Conservation (phyloP, 176 grass and related monocot genomes). For the Themeda triandra region DNA sequence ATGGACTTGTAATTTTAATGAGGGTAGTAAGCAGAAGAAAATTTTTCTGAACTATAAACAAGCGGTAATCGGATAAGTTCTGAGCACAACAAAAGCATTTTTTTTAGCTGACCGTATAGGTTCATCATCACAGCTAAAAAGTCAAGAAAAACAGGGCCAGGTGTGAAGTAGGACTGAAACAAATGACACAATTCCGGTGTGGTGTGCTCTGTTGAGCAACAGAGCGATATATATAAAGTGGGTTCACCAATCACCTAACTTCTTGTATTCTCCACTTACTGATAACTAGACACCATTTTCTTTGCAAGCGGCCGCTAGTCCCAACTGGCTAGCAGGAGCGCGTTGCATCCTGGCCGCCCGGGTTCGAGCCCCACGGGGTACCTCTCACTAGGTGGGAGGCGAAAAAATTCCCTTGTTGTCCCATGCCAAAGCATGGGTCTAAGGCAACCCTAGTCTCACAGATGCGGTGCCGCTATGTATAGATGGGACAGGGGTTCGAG, state of each 20-base stretch:
- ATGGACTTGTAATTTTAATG: background rate
- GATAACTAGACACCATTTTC: background rate
- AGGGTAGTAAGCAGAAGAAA: background rate
- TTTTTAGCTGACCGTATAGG: conserved; percentile 13
- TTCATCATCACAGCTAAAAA: conserved; percentile 39
- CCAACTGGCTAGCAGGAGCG: too few species aligned
- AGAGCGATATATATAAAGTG: conserved; percentile 5
- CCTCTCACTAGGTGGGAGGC: too few species aligned
- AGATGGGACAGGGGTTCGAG: too few species aligned
- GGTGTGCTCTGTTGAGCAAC: conserved; percentile 20
- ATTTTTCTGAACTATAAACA: background rate
- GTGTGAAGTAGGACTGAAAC: conserved; percentile 22
- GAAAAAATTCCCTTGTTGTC: too few species aligned
- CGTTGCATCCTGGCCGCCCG: too few species aligned
- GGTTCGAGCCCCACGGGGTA: too few species aligned
- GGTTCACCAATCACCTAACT: conserved; percentile 4
- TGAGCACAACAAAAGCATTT: conserved; percentile 3
- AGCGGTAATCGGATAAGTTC: background rate
- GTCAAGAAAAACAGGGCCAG: conserved; percentile 18
- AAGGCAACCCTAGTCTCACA: too few species aligned
- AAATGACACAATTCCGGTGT: conserved; percentile 28
- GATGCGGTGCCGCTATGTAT: too few species aligned
- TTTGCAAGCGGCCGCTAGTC: too few species aligned
- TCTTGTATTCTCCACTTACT: background rate
- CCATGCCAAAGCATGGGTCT: too few species aligned